Evolutionary conservation across 1,139 yeast genomes (phyloP), one percentile per base, ranked within the genome.

Genomic region (Magnusiomyces suaveolens): DNA sequence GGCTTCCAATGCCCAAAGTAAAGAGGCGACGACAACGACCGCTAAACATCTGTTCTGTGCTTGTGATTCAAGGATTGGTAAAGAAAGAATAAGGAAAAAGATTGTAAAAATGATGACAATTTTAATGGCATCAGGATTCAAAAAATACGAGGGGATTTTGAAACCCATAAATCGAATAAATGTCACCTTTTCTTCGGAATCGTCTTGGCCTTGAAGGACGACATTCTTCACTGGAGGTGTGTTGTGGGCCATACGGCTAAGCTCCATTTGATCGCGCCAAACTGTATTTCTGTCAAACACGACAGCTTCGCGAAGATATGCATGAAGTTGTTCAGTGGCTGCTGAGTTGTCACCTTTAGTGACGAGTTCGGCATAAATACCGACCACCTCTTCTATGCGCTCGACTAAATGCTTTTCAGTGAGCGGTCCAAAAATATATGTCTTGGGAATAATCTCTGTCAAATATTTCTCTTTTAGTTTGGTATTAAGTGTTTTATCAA

Each of bases 271-370:
- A 66, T 90, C 97, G 65, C 92, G 84, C 97, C 97, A 90, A 25
- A 90, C 97, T 0, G 97, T 90, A 68, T 88, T 88, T 68, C 97
- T 79, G 70, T 89, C 97, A 95, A 96, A 90, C 20, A 89, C 96
- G 51, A 90, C 87, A 69, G 89, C 95, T 64, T 90, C 97, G 57
- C 97, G 77, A 59, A 90, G 72, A 63, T 87, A 87, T 18, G 87
- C 76, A 59, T 84, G 79, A 58, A 90, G 76, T 63, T 87, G 94
- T 39, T 79, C 75, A 56, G 77, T 79, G 25, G 92, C 86, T 48
- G 71, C 68, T 18, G 77, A 81, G 51, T 76, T 64, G 56, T 78
- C 74, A 43, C 77, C 76, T 38, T 64, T 62, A 4, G 75, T 71
- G 51, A 72, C 72, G 14, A 72, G 59, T 14, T 68, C 60, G 1